Percentiles rank a stretch among this genome's conserved stretches.
phyloP scores from a whole-genome alignment of 352 stramenopile genomes.

The Phytophthora aleatoria region DNA sequence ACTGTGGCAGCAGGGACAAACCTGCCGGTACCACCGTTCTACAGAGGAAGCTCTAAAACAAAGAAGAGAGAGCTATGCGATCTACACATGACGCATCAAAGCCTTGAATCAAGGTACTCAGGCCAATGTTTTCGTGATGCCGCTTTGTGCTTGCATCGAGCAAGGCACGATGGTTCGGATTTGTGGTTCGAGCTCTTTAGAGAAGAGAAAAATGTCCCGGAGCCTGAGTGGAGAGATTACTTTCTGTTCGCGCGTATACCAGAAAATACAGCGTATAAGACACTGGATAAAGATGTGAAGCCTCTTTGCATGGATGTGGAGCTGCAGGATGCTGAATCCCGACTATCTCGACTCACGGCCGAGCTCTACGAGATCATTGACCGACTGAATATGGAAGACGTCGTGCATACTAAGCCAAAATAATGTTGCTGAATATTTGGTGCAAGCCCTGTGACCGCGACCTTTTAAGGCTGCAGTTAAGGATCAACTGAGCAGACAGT shows the following conservation, averaged over 20 bases:
- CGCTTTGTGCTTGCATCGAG: constrained; percentile 15
- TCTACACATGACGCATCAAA: constrained; percentile 15
- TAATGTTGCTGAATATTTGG: neutral
- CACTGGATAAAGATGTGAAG: constrained; percentile 12
- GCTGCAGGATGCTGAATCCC: constrained; percentile 10
- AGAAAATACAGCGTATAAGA: constrained; percentile 20
- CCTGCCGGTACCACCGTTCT: constrained; percentile 10
- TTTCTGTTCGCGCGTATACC: constrained; percentile 14
- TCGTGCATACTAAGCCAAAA: constrained; percentile 3
- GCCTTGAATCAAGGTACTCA: constrained; percentile 14
- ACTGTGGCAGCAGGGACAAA: constrained; percentile 18
- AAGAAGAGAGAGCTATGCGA: constrained; percentile 19
- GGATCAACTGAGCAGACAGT: constrained; percentile 9
- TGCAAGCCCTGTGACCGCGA: no score
- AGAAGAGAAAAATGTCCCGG: constrained; percentile 13
- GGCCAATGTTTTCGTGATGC: constrained; percentile 15
- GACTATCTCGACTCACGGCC: constrained; percentile 7
- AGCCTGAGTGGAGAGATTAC: constrained; percentile 5
- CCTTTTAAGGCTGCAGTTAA: constrained; percentile 11
- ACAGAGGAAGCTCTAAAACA: constrained; percentile 17
- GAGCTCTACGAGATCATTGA: constrained; percentile 16
- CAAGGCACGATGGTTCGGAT: constrained; percentile 10
- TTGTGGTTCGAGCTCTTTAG: constrained; percentile 19
- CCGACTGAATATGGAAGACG: constrained; percentile 21
- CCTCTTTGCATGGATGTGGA: constrained; percentile 5